phyloP scores from a whole-genome alignment of 371 early-diverging fungal species.

The Mucor sp. region DNA sequence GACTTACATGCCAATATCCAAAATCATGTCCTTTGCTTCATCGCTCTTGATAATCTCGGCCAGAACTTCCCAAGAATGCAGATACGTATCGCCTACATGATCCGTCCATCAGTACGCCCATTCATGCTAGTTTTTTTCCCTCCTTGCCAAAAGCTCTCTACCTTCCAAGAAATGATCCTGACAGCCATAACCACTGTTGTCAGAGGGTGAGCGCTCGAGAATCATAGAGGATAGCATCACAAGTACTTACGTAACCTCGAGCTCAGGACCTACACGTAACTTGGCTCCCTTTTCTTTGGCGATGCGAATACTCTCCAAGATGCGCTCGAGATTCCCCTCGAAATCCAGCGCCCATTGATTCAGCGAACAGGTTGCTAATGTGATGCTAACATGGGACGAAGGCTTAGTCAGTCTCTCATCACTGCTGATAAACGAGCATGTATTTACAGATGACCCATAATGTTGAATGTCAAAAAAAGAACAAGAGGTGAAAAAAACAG shows the following conservation, averaged over 20 bases:
- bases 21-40: constrained; percentile 76
- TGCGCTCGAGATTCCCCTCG: constrained; percentile 87
- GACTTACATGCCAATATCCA: constrained; percentile 92
- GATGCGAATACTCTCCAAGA: constrained; percentile 79
- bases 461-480: background rate
- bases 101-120: background rate
- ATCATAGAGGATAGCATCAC: too few species aligned
- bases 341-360: constrained; percentile 99
- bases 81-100: constrained; percentile 84
- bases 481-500: background rate
- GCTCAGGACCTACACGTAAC: constrained; percentile 93
- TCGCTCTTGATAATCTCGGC: constrained; percentile 68
- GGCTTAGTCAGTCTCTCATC: background rate
- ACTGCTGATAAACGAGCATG: background rate
- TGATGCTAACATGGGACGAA: constrained; percentile 42
- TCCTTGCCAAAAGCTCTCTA: constrained; percentile 23
- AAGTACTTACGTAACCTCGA: constrained; percentile 84
- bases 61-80: constrained; percentile 95
- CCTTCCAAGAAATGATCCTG: constrained; percentile 96
- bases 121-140: background rate
- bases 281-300: constrained; percentile 85
- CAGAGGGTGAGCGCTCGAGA: background rate
- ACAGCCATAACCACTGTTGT: constrained; percentile 92
- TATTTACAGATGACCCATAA: constrained; percentile 20
- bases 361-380: constrained; percentile 82